Evolutionary conservation across 768 basidiomycete genomes (phyloP).

Genomic region (Hericium alpestre): DNA sequence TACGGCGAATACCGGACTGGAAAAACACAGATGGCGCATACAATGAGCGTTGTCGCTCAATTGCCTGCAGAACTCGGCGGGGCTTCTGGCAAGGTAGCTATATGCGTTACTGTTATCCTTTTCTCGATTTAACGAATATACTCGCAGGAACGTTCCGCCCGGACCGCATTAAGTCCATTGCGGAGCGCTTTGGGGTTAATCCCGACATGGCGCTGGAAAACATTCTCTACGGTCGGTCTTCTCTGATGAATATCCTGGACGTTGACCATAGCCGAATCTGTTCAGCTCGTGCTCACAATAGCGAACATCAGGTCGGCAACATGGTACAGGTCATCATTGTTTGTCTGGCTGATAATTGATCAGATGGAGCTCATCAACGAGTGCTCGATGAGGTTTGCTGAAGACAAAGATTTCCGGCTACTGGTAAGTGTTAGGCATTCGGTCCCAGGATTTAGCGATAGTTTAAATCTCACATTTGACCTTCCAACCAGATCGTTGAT

Average conservation of each 20-base stretch:
- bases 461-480: neutral
- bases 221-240: slow-evolving; percentile 67
- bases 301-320: slow-evolving; percentile 72
- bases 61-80: slow-evolving; percentile 86
- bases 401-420: slow-evolving; percentile 75
- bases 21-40: slow-evolving; percentile 92
- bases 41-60: slow-evolving; percentile 85
- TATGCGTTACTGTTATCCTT: neutral
- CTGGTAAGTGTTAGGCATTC: slow-evolving; percentile 31
- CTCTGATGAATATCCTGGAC: slow-evolving; percentile 1
- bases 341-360: slow-evolving; percentile 6
- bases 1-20: slow-evolving; percentile 96
- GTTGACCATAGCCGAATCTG: slow-evolving; percentile 5
- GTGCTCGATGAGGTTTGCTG: slow-evolving; percentile 78
- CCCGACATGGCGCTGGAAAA: slow-evolving; percentile 81
- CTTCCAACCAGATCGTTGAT: slow-evolving; percentile 64
- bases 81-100: slow-evolving; percentile 69
- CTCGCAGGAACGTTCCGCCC: slow-evolving; percentile 81
- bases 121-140: neutral
- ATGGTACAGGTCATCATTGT: neutral
- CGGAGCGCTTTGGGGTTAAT: slow-evolving; percentile 91
- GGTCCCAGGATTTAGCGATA: neutral
- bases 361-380: slow-evolving; percentile 90
- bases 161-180: slow-evolving; percentile 83
- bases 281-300: slow-evolving; percentile 79